Conservation (phyloP, 2,329 filamentous ascomycete genomes). For the Xylaria sp. region DNA sequence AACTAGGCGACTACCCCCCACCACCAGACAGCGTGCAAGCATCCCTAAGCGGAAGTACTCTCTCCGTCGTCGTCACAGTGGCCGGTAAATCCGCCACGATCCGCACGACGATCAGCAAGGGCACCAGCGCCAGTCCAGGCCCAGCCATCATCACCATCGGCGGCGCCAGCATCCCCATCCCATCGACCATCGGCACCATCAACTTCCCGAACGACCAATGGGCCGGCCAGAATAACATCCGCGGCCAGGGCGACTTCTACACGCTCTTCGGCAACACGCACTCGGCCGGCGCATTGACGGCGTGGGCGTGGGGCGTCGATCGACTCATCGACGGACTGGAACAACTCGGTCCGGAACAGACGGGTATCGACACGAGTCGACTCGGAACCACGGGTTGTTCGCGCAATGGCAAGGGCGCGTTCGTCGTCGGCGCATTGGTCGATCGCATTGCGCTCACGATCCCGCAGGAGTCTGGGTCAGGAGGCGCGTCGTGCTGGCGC, state of each 20-base stretch:
- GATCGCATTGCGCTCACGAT: slow-evolving; percentile 55
- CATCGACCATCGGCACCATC: slow-evolving; percentile 50
- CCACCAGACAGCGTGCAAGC: slow-evolving; percentile 44
- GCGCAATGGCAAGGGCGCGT: slow-evolving; percentile 59
- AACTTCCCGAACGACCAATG: slow-evolving; percentile 56
- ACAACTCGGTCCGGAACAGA: slow-evolving; percentile 39
- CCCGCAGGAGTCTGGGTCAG: slow-evolving; percentile 58
- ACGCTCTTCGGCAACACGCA: slow-evolving; percentile 51
- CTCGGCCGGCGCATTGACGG: slow-evolving; percentile 53
- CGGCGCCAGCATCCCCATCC: slow-evolving; percentile 49
- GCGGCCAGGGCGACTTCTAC: slow-evolving; percentile 55
- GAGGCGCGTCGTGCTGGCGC: slow-evolving; percentile 58
- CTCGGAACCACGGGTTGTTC: slow-evolving; percentile 59
- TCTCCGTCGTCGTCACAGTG: slow-evolving; percentile 42
- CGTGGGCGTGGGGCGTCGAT: slow-evolving; percentile 60
- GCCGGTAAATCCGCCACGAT: slow-evolving; percentile 43
- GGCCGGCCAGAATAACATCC: slow-evolving; percentile 46
- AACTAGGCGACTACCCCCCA: slow-evolving; percentile 44
- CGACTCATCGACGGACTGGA: slow-evolving; percentile 57
- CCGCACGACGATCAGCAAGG: slow-evolving; percentile 39
- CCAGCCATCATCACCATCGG: slow-evolving; percentile 56
- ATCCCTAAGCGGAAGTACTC: slow-evolving; percentile 37
- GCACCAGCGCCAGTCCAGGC: slow-evolving; percentile 44
- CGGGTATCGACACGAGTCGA: slow-evolving; percentile 44
- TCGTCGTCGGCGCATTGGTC: slow-evolving; percentile 56